Conservation (phyloP, 805 yeast species). For the Candida insectalens region DNA sequence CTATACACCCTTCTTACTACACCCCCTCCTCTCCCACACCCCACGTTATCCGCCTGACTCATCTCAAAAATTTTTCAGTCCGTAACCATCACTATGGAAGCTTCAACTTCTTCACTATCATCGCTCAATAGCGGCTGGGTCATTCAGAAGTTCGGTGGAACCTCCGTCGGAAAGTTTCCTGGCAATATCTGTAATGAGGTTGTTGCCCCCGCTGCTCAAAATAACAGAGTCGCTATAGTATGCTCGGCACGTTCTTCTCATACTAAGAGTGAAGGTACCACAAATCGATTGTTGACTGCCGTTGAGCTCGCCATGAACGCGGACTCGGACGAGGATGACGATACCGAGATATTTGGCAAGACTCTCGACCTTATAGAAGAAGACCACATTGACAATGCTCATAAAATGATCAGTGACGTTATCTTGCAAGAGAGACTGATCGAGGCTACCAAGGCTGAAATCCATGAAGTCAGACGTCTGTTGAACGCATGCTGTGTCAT, state of each 20-base stretch:
- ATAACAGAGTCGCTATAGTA: constrained; percentile 77
- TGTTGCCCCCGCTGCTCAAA: constrained; percentile 52
- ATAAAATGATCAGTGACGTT: constrained; percentile 32
- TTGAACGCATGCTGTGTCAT: constrained; percentile 82
- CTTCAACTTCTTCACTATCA: constrained; percentile 15
- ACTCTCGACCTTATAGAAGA: constrained; percentile 59
- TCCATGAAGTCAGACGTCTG: constrained; percentile 58
- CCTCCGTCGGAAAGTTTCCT: constrained; percentile 93
- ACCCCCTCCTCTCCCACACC: no score
- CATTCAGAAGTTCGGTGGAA: constrained; percentile 95
- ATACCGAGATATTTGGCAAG: constrained; percentile 27
- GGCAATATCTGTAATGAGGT: constrained; percentile 77
- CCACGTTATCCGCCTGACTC: no score
- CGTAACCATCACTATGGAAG: constrained; percentile 14
- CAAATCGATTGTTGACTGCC: constrained; percentile 75
- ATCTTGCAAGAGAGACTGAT: constrained; percentile 45
- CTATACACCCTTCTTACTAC: no score
- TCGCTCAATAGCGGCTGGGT: constrained; percentile 40
- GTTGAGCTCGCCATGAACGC: constrained; percentile 68
- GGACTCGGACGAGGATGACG: constrained; percentile 28
- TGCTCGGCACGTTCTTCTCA: constrained; percentile 92
- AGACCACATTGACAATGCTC: constrained; percentile 76
- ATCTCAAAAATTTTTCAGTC: no score
- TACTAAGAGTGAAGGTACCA: constrained; percentile 92
- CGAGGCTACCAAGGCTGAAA: constrained; percentile 50